Conservation (phyloP, 495 filamentous ascomycete genomes). For the Neurospora hispaniola region DNA sequence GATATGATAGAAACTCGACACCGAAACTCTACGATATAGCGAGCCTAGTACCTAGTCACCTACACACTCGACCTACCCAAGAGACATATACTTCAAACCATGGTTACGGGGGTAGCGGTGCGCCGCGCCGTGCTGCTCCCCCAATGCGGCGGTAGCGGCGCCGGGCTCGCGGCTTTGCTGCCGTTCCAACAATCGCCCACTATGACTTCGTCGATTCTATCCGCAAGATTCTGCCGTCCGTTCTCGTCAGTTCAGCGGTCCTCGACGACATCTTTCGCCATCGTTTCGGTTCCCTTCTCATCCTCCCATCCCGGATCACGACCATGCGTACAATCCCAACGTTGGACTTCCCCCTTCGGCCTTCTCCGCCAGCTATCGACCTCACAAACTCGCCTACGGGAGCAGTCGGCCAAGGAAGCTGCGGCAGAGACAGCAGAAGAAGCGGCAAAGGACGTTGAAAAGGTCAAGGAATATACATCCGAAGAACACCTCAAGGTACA, state of each 20-base stretch:
- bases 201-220: not conserved
- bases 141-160: conserved; percentile 14
- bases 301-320: not conserved
- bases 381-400: conserved; percentile 7
- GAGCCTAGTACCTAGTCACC: conserved; percentile 1
- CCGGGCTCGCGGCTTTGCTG: conserved; percentile 8
- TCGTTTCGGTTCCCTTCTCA: not conserved
- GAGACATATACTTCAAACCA: conserved; percentile 5
- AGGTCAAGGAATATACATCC: conserved; percentile 8
- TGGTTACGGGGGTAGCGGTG: conserved; percentile 27
- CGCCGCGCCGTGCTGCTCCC: conserved; percentile 27
- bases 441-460: conserved; percentile 5
- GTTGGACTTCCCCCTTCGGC: conserved; percentile 15
- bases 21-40: conserved; percentile 10
- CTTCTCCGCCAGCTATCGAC: conserved; percentile 22
- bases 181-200: not conserved
- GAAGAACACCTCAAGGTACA: conserved; percentile 20
- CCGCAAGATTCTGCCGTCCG: conserved; percentile 2
- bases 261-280: not conserved
- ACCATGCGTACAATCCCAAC: not conserved
- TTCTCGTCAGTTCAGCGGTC: conserved; percentile 4
- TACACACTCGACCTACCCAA: not conserved
- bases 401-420: conserved; percentile 4
- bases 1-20: conserved; percentile 16
- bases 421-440: conserved; percentile 4